Evolutionary conservation across 768 basidiomycete species (phyloP), one percentile per base, ranked within the genome.

Genomic region (Hortiboletus campestris): DNA sequence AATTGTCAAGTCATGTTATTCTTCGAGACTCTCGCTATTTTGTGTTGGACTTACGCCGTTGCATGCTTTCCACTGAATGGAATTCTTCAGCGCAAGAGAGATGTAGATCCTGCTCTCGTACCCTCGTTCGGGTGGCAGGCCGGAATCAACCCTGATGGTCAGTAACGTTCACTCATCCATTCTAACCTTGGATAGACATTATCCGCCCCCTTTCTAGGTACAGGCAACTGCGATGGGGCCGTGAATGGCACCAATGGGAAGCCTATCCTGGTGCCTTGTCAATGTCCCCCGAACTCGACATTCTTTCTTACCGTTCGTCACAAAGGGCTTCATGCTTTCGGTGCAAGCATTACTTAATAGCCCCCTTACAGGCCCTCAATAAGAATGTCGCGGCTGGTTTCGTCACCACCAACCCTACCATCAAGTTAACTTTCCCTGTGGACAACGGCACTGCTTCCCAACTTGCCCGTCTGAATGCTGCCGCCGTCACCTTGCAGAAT

Each of bases 401-500:
- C 40, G 86, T 79, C 4, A 78, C 84, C 36, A 84, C 88, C 70
- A 89, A 89, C 67, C 83, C 88, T 11, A 65, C 73, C 2, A 74
- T 89, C 49, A 51, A 67, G 16, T 72, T 89, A 3, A 76, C 79
- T 14, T 91, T 87, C 78, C 88, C 87, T 2, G 79, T 79, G 2
- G 85, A 83, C 61, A 72, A 76, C 59, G 82, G 80, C 7, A 76
- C 74, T 52, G 70, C 67, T 9, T 81, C 82, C 45, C 76, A 83
- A 63, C 68, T 80, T 43, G 74, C 83, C 0, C 83, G 88, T 32
- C 74, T 90, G 55, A 72, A 81, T 45, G 78, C 86, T 28, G 78
- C 82, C 6, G 64, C 83, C 12, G 78, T 87, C 36, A 85, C 88
- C 7, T 73, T 90, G n/a, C 89, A 91, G 73, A 91, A 90, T 68